Base-by-base conservation (phyloP, 305 asterid genomes). In the Fraxinus greggii region DNA sequence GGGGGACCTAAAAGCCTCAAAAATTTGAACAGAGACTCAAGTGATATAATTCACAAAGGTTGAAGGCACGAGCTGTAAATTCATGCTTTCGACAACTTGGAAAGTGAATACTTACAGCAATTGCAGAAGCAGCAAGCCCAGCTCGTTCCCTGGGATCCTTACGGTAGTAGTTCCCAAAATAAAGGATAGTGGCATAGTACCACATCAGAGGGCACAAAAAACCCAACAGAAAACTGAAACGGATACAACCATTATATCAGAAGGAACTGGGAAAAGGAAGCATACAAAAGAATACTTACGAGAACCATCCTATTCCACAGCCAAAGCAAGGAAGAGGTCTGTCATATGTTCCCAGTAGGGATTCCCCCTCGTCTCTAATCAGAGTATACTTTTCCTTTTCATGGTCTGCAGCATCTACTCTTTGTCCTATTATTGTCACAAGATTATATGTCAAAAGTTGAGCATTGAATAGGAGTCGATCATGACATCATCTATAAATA, bases 51-150 rank as follows among this genome's bases (percentile, higher is more conserved):
- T 28, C 7, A 15, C 35, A 28, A 12, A 67, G 74, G 74, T 28
- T 28, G 74, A 28, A 65, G 8, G 35, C 35, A 9, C 21, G 3
- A 65, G 73, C 73, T 65, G 73, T 28, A 26, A 65, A 23, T 65
- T 65, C 72, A 4, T 9, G 33, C 32, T 26, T 10, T 24, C 5
- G 36, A 67, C 69, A n/a, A 42, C 0, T 1, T 4, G 83, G 61
- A 35, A 13, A 26, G 77, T 10, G 78, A 83, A 56, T 38, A 91
- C 98, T 93, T 90, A 93, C 99, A 31, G 98, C 97, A 77, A 96
- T 96, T 42, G 99, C 99, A 84, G 99, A 93, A 67, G 99, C 99
- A 85, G 98, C 99, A 77, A 96, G 98, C 29, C 99, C 99, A 24
- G 97, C 97, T 83, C 98, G 92, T 90, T 96, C 99, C 88, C 99